Evolutionary conservation across 2,329 filamentous ascomycete genomes (phyloP), one percentile per base, ranked within the genome.

Genomic region (Chrysoporthe deuterocubensis): DNA sequence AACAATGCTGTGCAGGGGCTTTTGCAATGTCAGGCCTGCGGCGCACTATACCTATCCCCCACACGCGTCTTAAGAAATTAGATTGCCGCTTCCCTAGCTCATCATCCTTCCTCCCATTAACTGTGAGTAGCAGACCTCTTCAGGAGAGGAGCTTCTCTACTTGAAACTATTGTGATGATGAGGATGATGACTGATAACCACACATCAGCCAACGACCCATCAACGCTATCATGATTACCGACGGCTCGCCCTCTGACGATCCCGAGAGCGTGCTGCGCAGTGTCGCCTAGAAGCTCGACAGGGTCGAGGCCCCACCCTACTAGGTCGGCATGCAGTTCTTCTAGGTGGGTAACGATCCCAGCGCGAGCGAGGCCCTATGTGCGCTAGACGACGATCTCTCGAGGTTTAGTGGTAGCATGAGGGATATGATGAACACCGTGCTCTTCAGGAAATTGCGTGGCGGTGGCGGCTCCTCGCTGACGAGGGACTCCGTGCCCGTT

Each of bases 291-390:
- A 89, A 87, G 74, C 86, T 98, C 43, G 91, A 96, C 74, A 79
- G 79, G 63, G 77, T 91, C 8, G 84, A 89, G 9, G 93, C 93
- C 0, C 88, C 90, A 4, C 85, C 89, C 0, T 91, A 92, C 83
- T 95, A 98, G 81, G 83, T 97, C 9, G 95, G 95, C 44, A 88
- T 98, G 67, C 95, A 98, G 78, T 98, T 98, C 82, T 97, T 98
- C 83, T 95, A 97, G 79, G 92, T 98, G 57, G 95, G 95, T 66
- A 84, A 87, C 62, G 92, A 97, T 72, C 75, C 80, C 0, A 81
- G 78, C 0, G 95, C 94, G 0, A 83, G 84, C 1, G 79, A 83
- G 71, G 88, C 90, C 66, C 82, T 98, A 50, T 81, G 86, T 72
- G 84, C 89, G 59, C 83, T 98, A 7, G 95, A 98, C 75, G 92